phyloP scores from a whole-genome alignment of 2,329 filamentous ascomycete genomes.

The Macroventuria anomochaeta region DNA sequence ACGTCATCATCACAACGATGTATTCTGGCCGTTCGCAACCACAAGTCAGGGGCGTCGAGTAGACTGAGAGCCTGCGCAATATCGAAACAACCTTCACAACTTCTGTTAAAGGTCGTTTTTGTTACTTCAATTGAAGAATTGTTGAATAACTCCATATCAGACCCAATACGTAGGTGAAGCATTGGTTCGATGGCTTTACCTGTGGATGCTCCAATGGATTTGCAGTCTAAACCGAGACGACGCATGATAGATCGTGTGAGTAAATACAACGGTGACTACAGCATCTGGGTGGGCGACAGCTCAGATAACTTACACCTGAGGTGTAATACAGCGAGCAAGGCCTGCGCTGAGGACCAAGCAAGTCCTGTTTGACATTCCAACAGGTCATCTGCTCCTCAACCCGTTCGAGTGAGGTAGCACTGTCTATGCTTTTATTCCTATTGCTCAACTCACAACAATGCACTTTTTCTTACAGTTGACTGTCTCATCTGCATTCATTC shows the following conservation, averaged over 20 bases:
- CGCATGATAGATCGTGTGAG: too few relatives aligned
- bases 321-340: conserved; percentile 53
- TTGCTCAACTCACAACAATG: not conserved
- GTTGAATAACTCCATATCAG: too few relatives aligned
- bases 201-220: too few relatives aligned
- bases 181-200: too few relatives aligned
- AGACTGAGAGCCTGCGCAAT: too few relatives aligned
- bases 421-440: not conserved
- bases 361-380: conserved; percentile 31
- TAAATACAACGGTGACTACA: conserved; percentile 56
- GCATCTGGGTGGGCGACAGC: conserved; percentile 65
- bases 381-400: not conserved
- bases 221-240: too few relatives aligned
- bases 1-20: conserved; percentile 5
- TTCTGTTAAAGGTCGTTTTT: too few relatives aligned
- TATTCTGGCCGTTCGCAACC: not conserved
- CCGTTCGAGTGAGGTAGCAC: not conserved
- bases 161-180: too few relatives aligned
- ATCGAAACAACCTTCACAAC: too few relatives aligned
- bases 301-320: conserved; percentile 60
- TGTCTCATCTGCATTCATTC: too few relatives aligned
- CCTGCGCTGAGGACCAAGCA: conserved; percentile 25
- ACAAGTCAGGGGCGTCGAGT: too few relatives aligned
- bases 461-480: not conserved
- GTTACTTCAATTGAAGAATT: too few relatives aligned